Evolutionary conservation across 805 yeast genomes (phyloP).

Genomic region (Yamadazyma nakazawae): DNA sequence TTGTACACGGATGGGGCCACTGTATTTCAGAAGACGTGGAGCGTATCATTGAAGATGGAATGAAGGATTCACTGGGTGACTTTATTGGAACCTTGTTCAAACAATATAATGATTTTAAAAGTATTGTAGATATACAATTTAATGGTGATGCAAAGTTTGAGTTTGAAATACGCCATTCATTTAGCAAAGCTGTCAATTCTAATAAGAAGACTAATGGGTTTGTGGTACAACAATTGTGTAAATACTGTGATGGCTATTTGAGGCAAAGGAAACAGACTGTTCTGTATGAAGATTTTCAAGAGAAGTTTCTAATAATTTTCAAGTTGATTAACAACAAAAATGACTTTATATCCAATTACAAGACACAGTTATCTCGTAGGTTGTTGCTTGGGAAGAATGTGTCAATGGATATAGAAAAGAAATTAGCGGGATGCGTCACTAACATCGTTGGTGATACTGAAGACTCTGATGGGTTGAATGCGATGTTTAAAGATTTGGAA

Average conservation of each 20-base stretch:
- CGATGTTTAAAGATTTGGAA: slow-evolving; percentile 34
- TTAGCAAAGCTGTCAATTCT: slow-evolving; percentile 18
- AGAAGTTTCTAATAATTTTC: slow-evolving; percentile 25
- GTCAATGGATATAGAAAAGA: slow-evolving; percentile 20
- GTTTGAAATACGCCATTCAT: slow-evolving; percentile 30
- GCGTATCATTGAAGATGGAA: not conserved
- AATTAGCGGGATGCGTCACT: slow-evolving; percentile 22
- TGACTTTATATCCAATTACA: slow-evolving; percentile 29
- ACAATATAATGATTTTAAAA: not conserved
- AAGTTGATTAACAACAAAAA: slow-evolving; percentile 31
- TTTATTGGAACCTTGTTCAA: not conserved
- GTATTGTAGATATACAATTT: not conserved
- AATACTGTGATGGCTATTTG: slow-evolving; percentile 30
- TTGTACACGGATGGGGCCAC: slow-evolving; percentile 27
- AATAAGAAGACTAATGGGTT: slow-evolving; percentile 14
- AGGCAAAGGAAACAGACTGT: slow-evolving; percentile 15
- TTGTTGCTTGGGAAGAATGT: slow-evolving; percentile 23
- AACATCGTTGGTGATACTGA: slow-evolving; percentile 31
- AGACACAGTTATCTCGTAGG: slow-evolving; percentile 35
- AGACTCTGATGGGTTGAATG: slow-evolving; percentile 21
- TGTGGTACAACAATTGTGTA: slow-evolving; percentile 24
- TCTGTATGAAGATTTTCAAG: slow-evolving; percentile 16
- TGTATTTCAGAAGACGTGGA: slow-evolving; percentile 6
- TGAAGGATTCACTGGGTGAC: not conserved
- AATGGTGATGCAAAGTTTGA: slow-evolving; percentile 21